These are phyloP conservation scores for Adansonia gregorii DNA, from an alignment of 441 rosid species.

Conservation along the genomic window DNA sequence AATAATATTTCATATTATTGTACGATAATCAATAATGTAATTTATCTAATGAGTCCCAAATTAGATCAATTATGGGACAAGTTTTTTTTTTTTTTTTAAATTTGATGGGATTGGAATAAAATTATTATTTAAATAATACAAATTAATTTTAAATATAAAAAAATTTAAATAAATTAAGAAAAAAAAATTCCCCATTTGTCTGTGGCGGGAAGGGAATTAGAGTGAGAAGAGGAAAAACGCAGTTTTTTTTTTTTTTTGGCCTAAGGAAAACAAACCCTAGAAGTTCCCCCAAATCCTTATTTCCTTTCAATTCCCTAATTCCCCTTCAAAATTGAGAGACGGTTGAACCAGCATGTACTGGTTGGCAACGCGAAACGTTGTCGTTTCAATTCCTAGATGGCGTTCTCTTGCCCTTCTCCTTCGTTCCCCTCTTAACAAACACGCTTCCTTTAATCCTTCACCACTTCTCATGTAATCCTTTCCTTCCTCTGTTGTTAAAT, in stretches of 20 bases:
- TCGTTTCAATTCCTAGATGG: conserved; percentile 64
- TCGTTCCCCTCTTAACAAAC: conserved; percentile 47
- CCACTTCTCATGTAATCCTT: conserved; percentile 47
- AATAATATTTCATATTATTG: too few species aligned
- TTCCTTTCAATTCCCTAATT: not conserved
- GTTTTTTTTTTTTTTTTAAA: too few species aligned
- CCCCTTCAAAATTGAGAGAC: conserved; percentile 2
- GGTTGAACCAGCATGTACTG: conserved; percentile 53
- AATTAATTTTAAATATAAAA: too few species aligned
- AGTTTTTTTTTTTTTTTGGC: not conserved
- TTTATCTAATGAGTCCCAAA: too few species aligned
- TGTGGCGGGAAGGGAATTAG: conserved; percentile 11
- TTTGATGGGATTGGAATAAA: too few species aligned
- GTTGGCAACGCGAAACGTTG: conserved; percentile 70
- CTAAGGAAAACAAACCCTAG: conserved; percentile 9
- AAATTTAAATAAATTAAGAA: too few species aligned
- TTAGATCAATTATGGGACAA: too few species aligned
- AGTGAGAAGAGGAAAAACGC: not conserved
- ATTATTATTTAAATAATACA: too few species aligned
- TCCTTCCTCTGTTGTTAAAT: not conserved
- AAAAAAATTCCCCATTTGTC: not conserved
- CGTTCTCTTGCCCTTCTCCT: conserved; percentile 59
- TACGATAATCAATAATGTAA: too few species aligned
- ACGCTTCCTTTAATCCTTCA: conserved; percentile 45
- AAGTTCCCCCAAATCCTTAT: not conserved